A percentile compares a stretch with the other conserved stretches of the same genome.
phyloP scores from a whole-genome alignment of 352 stramenopile species.

The Phytophthora meadii region DNA sequence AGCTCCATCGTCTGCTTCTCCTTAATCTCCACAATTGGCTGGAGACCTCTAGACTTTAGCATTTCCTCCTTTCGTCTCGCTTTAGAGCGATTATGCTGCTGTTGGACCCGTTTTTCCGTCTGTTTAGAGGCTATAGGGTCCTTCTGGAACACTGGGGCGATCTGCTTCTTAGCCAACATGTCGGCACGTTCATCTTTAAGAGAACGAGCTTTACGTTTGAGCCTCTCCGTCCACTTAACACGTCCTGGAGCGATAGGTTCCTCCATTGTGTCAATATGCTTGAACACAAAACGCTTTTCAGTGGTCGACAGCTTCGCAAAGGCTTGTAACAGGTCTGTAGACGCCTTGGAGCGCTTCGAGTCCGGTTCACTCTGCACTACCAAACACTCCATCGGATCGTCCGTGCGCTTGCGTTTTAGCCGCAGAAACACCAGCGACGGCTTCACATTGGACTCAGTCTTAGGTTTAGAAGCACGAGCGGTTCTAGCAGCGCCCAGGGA shows the following conservation, averaged over 20 bases:
- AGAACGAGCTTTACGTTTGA: constrained; percentile 73
- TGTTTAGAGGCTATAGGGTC: constrained; percentile 30
- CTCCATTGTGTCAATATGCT: constrained; percentile 86
- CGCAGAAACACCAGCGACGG: constrained; percentile 75
- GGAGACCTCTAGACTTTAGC: constrained; percentile 55
- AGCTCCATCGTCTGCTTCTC: constrained; percentile 69
- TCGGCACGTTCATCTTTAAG: constrained; percentile 64
- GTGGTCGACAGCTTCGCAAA: constrained; percentile 73
- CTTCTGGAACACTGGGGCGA: constrained; percentile 42
- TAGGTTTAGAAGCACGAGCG: constrained; percentile 4
- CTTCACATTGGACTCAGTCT: constrained; percentile 14
- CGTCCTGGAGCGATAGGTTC: constrained; percentile 40
- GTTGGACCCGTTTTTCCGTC: constrained; percentile 46
- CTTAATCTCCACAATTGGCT: constrained; percentile 53
- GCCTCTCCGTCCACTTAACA: constrained; percentile 66
- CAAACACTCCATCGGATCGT: constrained; percentile 73
- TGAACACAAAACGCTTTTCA: constrained; percentile 82
- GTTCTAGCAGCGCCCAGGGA: constrained; percentile 8
- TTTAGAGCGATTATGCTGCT: constrained; percentile 64
- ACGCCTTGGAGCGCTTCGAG: constrained; percentile 30
- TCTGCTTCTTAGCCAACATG: constrained; percentile 41
- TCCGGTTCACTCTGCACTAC: constrained; percentile 63
- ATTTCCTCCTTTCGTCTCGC: constrained; percentile 66
- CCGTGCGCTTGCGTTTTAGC: constrained; percentile 86
- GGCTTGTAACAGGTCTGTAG: constrained; percentile 51